Percentiles rank a stretch among this genome's conserved stretches.
These are phyloP conservation scores for Penicillium sp. DNA, from an alignment of 2,329 filamentous ascomycete genomes.

Conservation along the genomic window DNA sequence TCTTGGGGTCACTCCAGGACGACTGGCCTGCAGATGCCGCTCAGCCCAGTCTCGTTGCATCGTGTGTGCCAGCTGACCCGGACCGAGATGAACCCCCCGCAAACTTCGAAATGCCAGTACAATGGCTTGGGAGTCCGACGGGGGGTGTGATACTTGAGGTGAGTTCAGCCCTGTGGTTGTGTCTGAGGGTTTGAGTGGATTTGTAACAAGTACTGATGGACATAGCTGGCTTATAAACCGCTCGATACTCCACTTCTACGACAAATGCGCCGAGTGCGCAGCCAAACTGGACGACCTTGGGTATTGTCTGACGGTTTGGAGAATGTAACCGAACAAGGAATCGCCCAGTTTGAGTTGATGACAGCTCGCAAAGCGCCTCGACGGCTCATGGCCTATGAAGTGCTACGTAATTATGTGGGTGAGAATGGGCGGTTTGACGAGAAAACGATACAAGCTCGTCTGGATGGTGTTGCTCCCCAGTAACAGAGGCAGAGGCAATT, in stretches of 20 bases:
- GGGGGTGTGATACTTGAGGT: constrained; percentile 73
- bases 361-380: constrained; percentile 69
- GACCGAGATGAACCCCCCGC: constrained; percentile 62
- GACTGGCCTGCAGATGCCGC: constrained; percentile 62
- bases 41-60: constrained; percentile 69
- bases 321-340: constrained; percentile 71
- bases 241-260: constrained; percentile 66
- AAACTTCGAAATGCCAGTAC: constrained; percentile 64
- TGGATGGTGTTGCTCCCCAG: constrained; percentile 30
- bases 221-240: constrained; percentile 61
- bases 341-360: constrained; percentile 77
- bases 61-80: constrained; percentile 69
- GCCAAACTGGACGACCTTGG: constrained; percentile 55
- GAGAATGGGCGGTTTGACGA: constrained; percentile 37
- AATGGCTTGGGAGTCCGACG: constrained; percentile 68
- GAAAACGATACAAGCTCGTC: constrained; percentile 36
- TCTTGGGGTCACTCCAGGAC: constrained; percentile 57
- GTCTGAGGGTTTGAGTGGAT: not conserved
- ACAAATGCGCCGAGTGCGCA: constrained; percentile 61
- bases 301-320: constrained; percentile 73
- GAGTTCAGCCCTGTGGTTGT: not conserved
- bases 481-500: too few relatives aligned
- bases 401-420: constrained; percentile 42
- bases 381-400: constrained; percentile 65
- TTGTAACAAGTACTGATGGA: constrained; percentile 21